Conservation (phyloP, 2,329 filamentous ascomycete genomes). For the Arthrobotrys conoides region DNA sequence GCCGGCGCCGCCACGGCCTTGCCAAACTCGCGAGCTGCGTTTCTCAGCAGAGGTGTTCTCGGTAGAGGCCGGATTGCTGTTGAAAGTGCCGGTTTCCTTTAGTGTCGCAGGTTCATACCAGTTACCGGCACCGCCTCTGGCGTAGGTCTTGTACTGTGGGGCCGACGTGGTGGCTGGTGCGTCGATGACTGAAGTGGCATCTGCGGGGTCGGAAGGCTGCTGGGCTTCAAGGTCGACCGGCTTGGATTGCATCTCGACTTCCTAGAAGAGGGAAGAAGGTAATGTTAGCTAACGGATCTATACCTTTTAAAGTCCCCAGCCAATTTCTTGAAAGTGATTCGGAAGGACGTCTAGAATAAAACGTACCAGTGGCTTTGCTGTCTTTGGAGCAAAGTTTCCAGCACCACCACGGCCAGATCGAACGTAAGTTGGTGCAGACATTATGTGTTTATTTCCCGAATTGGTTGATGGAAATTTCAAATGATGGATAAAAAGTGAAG, state of each 20-base stretch:
- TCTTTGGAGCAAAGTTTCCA: conserved; percentile 58
- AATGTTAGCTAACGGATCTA: conserved; percentile 17
- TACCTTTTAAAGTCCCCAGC: neutral
- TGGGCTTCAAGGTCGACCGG: conserved; percentile 48
- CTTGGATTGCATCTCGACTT: conserved; percentile 56
- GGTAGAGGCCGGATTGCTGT: conserved; percentile 20
- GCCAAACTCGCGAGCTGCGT: conserved; percentile 57
- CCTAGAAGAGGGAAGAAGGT: conserved; percentile 8
- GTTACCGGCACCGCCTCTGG: conserved; percentile 54
- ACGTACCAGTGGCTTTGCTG: conserved; percentile 52
- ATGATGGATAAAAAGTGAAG: neutral
- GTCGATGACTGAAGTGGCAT: conserved; percentile 35
- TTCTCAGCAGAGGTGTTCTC: conserved; percentile 37
- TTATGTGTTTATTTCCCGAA: conserved; percentile 10
- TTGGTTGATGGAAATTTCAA: neutral
- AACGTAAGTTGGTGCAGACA: conserved; percentile 59
- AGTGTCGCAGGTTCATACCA: conserved; percentile 59
- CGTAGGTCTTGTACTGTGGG: conserved; percentile 59
- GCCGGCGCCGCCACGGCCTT: conserved; percentile 56
- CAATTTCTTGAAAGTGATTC: neutral
- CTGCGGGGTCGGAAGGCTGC: conserved; percentile 37
- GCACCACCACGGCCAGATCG: conserved; percentile 57
- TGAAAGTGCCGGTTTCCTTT: conserved; percentile 53
- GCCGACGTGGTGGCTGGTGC: conserved; percentile 23
- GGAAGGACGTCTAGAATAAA: neutral